These are phyloP conservation scores for Phoma sp. DNA, from an alignment of 2,329 filamentous ascomycete species.

Conservation along the genomic window DNA sequence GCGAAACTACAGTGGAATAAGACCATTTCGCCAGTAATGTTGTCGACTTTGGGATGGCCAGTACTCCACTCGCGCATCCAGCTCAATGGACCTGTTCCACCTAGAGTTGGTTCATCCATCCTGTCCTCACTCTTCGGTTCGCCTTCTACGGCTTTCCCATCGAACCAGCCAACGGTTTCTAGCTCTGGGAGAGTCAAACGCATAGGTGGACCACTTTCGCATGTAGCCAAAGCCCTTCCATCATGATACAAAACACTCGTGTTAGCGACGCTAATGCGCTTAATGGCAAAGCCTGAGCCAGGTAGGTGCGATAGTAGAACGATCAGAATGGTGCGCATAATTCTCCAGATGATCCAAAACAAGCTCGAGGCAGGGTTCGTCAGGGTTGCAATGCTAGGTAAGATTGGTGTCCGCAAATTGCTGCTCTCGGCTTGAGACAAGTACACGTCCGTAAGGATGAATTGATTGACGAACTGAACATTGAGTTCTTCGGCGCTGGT, in stretches of 20 bases:
- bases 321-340: conserved; percentile 65
- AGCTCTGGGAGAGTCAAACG: conserved; percentile 68
- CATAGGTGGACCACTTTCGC: conserved; percentile 75
- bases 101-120: conserved; percentile 50
- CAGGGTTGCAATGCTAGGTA: conserved; percentile 72
- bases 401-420: conserved; percentile 62
- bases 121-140: conserved; percentile 48
- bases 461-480: conserved; percentile 74
- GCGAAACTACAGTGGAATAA: conserved; percentile 72
- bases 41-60: conserved; percentile 73
- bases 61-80: conserved; percentile 77
- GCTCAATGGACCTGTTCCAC: conserved; percentile 62
- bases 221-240: conserved; percentile 71
- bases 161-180: conserved; percentile 75
- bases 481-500: conserved; percentile 52
- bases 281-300: conserved; percentile 64
- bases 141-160: conserved; percentile 64
- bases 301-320: conserved; percentile 66
- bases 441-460: conserved; percentile 71
- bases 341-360: conserved; percentile 58
- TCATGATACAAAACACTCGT: conserved; percentile 73
- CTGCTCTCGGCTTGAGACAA: conserved; percentile 60
- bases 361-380: conserved; percentile 66
- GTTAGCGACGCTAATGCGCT: conserved; percentile 75
- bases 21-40: conserved; percentile 68